Conservation (phyloP, 2,329 filamentous ascomycete genomes). For the Fusarium oligoseptatum region DNA sequence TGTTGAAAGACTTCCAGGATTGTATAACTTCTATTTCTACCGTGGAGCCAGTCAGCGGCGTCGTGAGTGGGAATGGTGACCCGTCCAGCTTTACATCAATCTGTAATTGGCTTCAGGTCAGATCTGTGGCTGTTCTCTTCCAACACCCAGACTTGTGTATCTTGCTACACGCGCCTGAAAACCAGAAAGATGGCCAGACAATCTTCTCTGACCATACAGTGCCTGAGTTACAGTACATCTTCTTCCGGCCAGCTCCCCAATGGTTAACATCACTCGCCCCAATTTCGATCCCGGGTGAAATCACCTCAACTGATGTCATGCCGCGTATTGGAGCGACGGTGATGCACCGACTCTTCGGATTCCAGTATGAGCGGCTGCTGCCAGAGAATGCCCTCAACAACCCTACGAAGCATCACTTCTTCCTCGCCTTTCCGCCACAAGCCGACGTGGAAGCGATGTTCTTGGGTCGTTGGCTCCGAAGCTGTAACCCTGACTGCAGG, state of each 20-base stretch:
- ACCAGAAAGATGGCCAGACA: constrained; percentile 41
- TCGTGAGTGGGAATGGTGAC: constrained; percentile 26
- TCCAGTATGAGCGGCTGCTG: constrained; percentile 51
- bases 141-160: constrained; percentile 51
- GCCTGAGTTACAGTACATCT: constrained; percentile 51
- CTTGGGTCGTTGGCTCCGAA: constrained; percentile 61
- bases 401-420: constrained; percentile 54
- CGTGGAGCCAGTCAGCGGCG: constrained; percentile 40
- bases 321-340: constrained; percentile 39
- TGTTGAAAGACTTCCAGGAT: constrained; percentile 50
- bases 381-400: constrained; percentile 29
- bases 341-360: constrained; percentile 48
- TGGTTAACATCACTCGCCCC: constrained; percentile 46
- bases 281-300: constrained; percentile 22
- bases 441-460: constrained; percentile 52
- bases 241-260: constrained; percentile 51
- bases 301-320: constrained; percentile 14
- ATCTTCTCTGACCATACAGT: background rate
- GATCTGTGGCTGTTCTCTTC: constrained; percentile 54
- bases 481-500: constrained; percentile 55
- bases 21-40: constrained; percentile 16
- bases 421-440: constrained; percentile 62
- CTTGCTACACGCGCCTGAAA: constrained; percentile 55
- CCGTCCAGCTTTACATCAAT: constrained; percentile 44
- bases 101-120: constrained; percentile 52